phyloP scores from a whole-genome alignment of 306 rosid species.

The Vigna unguiculata region DNA sequence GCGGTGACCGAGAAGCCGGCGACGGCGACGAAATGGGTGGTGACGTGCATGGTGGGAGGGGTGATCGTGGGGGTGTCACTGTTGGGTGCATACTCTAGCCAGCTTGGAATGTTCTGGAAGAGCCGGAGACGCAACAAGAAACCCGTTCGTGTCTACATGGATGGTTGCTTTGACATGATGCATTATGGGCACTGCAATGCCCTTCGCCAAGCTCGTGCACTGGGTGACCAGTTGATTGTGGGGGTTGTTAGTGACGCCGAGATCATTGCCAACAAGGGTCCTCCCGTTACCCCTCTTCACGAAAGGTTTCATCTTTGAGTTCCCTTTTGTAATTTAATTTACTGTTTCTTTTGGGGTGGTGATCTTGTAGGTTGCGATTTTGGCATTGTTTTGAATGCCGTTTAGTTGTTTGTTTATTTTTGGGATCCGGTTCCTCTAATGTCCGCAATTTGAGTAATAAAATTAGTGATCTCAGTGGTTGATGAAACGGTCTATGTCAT shows the following conservation, averaged over 20 bases:
- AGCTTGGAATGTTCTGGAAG: slow-evolving; percentile 35
- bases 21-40: slow-evolving; percentile 63
- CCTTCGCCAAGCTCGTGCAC: slow-evolving; percentile 95
- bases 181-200: slow-evolving; percentile 99
- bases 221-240: slow-evolving; percentile 90
- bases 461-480: not conserved
- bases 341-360: not conserved
- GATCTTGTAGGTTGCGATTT: not conserved
- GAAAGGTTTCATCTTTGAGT: slow-evolving; percentile 52
- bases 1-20: slow-evolving; percentile 47
- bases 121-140: slow-evolving; percentile 65
- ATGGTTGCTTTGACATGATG: slow-evolving; percentile 99
- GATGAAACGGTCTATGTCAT: not conserved
- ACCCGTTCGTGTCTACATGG: slow-evolving; percentile 93
- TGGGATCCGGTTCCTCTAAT: not conserved
- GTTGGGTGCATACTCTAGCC: slow-evolving; percentile 41
- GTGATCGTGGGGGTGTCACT: slow-evolving; percentile 64
- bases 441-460: not conserved
- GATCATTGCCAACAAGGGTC: slow-evolving; percentile 92
- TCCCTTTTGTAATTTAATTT: not conserved
- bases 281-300: slow-evolving; percentile 93
- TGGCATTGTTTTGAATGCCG: not conserved
- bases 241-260: slow-evolving; percentile 97
- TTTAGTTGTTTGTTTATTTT: not conserved
- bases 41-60: slow-evolving; percentile 71